Percentiles rank a stretch among this genome's conserved stretches.
Conservation (phyloP, 75 land plant genomes). For the Cupressus sempervirens region DNA sequence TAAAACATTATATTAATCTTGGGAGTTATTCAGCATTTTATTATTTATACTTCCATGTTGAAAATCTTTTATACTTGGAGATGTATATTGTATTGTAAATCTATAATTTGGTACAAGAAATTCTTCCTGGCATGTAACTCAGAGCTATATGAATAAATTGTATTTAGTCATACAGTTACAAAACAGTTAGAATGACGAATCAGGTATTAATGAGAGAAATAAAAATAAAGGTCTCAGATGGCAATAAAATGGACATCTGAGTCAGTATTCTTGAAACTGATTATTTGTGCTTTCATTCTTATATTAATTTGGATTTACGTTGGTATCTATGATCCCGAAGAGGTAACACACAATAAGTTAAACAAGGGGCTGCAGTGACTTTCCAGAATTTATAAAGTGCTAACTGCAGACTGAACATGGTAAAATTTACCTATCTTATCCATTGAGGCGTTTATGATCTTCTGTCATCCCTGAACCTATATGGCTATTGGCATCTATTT, state of each 20-base stretch:
- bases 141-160: neutral
- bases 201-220: neutral
- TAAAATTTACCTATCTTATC: neutral
- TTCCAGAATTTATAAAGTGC: neutral
- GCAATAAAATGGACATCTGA: neutral
- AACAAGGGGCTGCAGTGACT: neutral
- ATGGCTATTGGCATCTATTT: neutral
- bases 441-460: neutral
- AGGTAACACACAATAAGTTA: neutral
- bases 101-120: neutral
- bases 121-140: neutral
- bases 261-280: neutral
- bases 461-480: neutral
- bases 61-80: neutral
- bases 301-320: neutral
- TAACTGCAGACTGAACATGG: neutral
- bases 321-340: neutral
- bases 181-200: neutral
- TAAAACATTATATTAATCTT: neutral
- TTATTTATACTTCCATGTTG: neutral
- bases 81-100: neutral
- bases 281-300: neutral
- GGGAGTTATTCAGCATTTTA: neutral
- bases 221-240: neutral
- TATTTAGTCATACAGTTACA: neutral